These are phyloP conservation scores for Zygotorulaspora sp. DNA, from an alignment of 805 yeast species.

Conservation along the genomic window DNA sequence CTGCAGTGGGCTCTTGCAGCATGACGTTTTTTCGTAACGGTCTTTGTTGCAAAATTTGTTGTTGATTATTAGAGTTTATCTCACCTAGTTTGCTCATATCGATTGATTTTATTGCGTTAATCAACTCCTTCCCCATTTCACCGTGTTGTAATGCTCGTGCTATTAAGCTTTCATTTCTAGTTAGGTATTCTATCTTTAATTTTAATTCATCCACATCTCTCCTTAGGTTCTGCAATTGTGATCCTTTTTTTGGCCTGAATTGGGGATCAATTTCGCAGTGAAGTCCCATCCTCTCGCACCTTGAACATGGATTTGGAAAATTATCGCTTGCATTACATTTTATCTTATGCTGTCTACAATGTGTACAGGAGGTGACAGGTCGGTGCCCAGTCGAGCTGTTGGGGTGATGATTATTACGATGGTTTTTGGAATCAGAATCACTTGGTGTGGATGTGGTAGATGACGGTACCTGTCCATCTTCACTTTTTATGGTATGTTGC, in stretches of 20 bases:
- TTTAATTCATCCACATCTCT: conserved; percentile 81
- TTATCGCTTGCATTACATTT: conserved; percentile 86
- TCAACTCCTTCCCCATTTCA: conserved; percentile 22
- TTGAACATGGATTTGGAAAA: conserved; percentile 73
- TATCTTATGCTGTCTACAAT: conserved; percentile 91
- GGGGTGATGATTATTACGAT: conserved; percentile 3
- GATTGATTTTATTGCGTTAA: conserved; percentile 15
- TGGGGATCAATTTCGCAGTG: conserved; percentile 87
- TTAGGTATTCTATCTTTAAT: conserved; percentile 61
- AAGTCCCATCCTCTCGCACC: conserved; percentile 76
- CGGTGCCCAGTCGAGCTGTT: conserved; percentile 50
- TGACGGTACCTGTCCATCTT: conserved; percentile 5
- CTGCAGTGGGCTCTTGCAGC: conserved; percentile 4
- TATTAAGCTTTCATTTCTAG: conserved; percentile 61
- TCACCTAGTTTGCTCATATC: conserved; percentile 12
- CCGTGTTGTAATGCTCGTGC: conserved; percentile 52
- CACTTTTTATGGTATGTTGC: conserved; percentile 10
- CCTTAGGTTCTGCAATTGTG: conserved; percentile 77
- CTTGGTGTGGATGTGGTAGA: conserved; percentile 2
- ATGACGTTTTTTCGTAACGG: conserved; percentile 6
- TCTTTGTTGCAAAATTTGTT: conserved; percentile 11
- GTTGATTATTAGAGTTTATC: conserved; percentile 5
- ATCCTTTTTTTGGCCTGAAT: conserved; percentile 86
- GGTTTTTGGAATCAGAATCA: conserved; percentile 2
- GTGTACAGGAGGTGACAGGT: conserved; percentile 90